Evolutionary conservation across 495 filamentous ascomycete genomes (phyloP).

Genomic region (Aspergillus sclerotiicarbonarius): DNA sequence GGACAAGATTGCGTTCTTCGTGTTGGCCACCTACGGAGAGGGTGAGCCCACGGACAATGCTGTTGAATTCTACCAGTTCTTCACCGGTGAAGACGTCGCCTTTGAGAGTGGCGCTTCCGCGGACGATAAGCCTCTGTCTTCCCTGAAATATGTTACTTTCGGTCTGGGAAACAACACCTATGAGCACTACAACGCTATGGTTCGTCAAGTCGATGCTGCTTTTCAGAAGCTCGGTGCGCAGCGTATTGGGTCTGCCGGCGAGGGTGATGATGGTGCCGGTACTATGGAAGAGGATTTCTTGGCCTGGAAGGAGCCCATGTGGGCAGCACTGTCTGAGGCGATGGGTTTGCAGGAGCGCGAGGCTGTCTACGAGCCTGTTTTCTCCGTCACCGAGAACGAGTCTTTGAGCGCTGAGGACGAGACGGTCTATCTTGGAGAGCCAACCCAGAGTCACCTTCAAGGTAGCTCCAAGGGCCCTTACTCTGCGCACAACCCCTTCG

Average conservation of each 20-base stretch:
- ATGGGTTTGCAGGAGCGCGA: slow-evolving; percentile 94
- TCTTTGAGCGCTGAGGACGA: slow-evolving; percentile 73
- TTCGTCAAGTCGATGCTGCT: slow-evolving; percentile 80
- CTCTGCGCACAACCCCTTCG: slow-evolving; percentile 95
- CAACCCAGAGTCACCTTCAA: slow-evolving; percentile 93
- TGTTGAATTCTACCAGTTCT: slow-evolving; percentile 97
- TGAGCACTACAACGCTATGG: slow-evolving; percentile 99
- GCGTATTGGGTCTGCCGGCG: slow-evolving; percentile 83
- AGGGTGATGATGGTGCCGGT: slow-evolving; percentile 96
- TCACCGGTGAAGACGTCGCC: slow-evolving; percentile 72
- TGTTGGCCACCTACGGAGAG: slow-evolving; percentile 96
- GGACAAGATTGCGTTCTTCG: slow-evolving; percentile 91
- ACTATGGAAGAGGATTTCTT: slow-evolving; percentile 99
- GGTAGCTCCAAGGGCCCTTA: slow-evolving; percentile 82
- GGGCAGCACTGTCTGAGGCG: slow-evolving; percentile 73
- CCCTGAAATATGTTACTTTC: slow-evolving; percentile 91
- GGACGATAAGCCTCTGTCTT: slow-evolving; percentile 72
- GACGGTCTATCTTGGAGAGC: slow-evolving; percentile 91
- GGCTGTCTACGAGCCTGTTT: slow-evolving; percentile 92
- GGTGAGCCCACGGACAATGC: slow-evolving; percentile 98
- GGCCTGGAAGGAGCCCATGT: slow-evolving; percentile 99
- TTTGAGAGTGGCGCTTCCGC: slow-evolving; percentile 68
- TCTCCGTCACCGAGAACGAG: slow-evolving; percentile 75
- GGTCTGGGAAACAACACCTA: slow-evolving; percentile 98
- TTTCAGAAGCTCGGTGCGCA: slow-evolving; percentile 77